Evolutionary conservation across 164 flowering plant species (phyloP), one percentile per base, ranked within the genome.

Genomic region (Piper longum): DNA sequence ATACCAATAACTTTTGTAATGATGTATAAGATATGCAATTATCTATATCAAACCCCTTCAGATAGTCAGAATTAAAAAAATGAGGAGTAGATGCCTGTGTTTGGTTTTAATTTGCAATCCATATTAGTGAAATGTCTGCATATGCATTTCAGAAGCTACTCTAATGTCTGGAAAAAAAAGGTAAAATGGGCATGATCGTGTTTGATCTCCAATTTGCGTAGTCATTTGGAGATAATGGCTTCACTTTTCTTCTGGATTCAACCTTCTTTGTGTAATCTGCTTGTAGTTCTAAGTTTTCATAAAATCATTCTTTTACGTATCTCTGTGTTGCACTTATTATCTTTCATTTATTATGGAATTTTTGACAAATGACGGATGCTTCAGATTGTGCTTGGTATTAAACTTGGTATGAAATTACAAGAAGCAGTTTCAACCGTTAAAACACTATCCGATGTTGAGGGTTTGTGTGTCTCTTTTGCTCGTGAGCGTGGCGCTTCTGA

Each of bases 361-460:
- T 55, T 44, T 51, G 19, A 42, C 61, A 54, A 7, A 43, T 44
- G 60, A 16, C 54, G 42, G 62, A 42, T 41, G 74, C 36, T 80
- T 67, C 84, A 93, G 99, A 83, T 95, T 73, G 80, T 95, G 39
- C 85, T 95, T 42, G 96, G 80, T 41, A 84, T 95, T 64, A 89
- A 89, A 75, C 88, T 95, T 9, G 96, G 96, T 19, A 84, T 87
- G 97, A 74, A 81, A 62, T 86, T 88, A 42, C 62, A 83, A 56
- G 91, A 91, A 42, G 96, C 97, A 54, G 69, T 85, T 55, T 71
- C 89, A 48, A 77, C 79, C 41, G 89, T 85, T 43, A 88, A 88
- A 75, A 89, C 97, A 54, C 88, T 95, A 54, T 95, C 96, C 19
- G 97, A 91, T 75, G 96, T 89, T 62, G 99, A 95, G 74, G 90